Evolutionary conservation across 2,329 filamentous ascomycete species (phyloP).

Genomic region (Ceratocystis diversiconidia): DNA sequence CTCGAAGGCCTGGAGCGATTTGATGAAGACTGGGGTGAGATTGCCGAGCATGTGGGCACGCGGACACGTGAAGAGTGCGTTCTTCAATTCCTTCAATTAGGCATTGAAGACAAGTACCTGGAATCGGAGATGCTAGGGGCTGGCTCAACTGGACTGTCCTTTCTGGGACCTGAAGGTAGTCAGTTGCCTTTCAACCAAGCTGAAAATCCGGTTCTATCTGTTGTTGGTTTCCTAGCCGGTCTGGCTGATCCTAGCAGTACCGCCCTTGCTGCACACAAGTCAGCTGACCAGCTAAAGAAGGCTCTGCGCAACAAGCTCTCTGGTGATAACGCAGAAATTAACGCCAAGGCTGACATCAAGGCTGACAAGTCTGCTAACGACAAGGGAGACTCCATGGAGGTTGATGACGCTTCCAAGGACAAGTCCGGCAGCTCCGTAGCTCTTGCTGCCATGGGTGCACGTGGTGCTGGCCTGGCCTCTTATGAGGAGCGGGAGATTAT

Average conservation of each 20-base stretch:
- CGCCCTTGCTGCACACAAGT: conserved; percentile 77
- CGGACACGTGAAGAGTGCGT: conserved; percentile 92
- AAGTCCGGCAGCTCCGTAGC: conserved; percentile 57
- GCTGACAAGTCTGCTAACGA: conserved; percentile 34
- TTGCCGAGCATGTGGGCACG: conserved; percentile 82
- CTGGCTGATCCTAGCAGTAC: conserved; percentile 82
- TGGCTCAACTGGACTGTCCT: conserved; percentile 43
- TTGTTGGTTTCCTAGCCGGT: conserved; percentile 84
- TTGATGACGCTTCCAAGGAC: conserved; percentile 32
- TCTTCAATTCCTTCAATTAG: conserved; percentile 85
- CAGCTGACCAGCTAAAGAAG: conserved; percentile 72
- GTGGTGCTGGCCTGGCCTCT: conserved; percentile 75
- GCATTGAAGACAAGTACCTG: conserved; percentile 94
- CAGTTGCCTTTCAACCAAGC: conserved; percentile 80
- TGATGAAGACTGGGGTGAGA: conserved; percentile 89
- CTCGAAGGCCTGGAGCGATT: conserved; percentile 85
- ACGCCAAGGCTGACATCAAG: background rate
- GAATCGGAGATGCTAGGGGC: conserved; percentile 51
- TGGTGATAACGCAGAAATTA: conserved; percentile 26
- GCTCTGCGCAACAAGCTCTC: conserved; percentile 68
- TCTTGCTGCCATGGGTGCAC: conserved; percentile 71
- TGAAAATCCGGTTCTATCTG: conserved; percentile 93
- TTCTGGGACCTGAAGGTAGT: conserved; percentile 60
- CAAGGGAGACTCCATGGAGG: conserved; percentile 41
- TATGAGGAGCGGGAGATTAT: conserved; percentile 97